Evolutionary conservation across 139 green algal species (phyloP).

Genomic region (Chlamydomonas schloesseri): DNA sequence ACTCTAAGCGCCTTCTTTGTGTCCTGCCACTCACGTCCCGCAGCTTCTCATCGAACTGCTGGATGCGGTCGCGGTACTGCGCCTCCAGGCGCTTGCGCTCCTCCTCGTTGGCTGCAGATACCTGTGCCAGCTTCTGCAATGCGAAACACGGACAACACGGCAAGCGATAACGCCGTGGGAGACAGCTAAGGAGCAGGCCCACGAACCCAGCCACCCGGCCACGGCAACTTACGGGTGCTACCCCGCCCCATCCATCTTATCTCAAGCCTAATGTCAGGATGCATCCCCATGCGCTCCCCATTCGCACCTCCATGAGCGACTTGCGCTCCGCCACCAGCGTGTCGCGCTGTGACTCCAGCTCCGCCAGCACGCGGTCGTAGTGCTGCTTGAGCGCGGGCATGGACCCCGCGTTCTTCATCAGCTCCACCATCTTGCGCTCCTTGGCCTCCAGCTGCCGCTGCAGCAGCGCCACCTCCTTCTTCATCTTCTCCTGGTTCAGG

Average conservation of each 20-base stretch:
- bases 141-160: not conserved
- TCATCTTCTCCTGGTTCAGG: slow-evolving; percentile 63
- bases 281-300: no score
- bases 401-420: slow-evolving; percentile 43
- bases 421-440: slow-evolving; percentile 66
- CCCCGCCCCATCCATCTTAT: no score
- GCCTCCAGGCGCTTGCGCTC: slow-evolving; percentile 73
- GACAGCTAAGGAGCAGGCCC: no score
- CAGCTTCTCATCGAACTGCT: slow-evolving; percentile 54
- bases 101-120: slow-evolving; percentile 67
- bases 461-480: slow-evolving; percentile 54
- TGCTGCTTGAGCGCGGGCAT: slow-evolving; percentile 68
- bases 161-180: no score
- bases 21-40: slow-evolving; percentile 37
- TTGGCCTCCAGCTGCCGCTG: slow-evolving; percentile 68
- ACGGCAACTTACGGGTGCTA: no score
- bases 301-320: slow-evolving; percentile 62
- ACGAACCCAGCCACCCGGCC: no score
- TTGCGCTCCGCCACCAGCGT: slow-evolving; percentile 59
- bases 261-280: not conserved
- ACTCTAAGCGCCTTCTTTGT: no score
- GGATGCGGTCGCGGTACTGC: slow-evolving; percentile 67
- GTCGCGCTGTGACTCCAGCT: slow-evolving; percentile 69
- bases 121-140: slow-evolving; percentile 68
- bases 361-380: slow-evolving; percentile 69